These are phyloP conservation scores for Leavenworthia alabamica DNA, from an alignment of 345 rosid species.

Conservation along the genomic window DNA sequence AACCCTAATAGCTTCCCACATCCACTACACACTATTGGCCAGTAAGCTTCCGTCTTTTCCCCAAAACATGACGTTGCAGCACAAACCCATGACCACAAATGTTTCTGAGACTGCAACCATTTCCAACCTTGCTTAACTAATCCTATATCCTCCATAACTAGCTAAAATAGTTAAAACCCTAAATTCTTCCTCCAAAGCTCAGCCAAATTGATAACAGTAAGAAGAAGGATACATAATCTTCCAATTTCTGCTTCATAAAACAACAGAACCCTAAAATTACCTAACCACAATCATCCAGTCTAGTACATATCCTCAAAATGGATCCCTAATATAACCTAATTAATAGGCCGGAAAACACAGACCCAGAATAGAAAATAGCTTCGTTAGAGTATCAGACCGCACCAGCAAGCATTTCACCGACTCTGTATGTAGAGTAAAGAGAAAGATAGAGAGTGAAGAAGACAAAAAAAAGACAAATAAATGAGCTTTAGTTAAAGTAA, in stretches of 20 bases:
- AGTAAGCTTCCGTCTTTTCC: conserved; percentile 52
- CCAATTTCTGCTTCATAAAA: background rate
- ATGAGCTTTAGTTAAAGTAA: conserved; percentile 19
- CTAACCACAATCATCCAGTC: background rate
- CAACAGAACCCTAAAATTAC: conserved; percentile 20
- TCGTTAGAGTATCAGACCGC: background rate
- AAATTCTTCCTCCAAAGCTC: background rate
- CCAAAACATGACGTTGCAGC: conserved; percentile 35
- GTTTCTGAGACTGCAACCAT: conserved; percentile 74
- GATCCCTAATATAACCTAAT: background rate
- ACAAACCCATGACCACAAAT: conserved; percentile 38
- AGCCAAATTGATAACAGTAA: background rate
- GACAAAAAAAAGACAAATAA: conserved; percentile 7
- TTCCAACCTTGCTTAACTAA: conserved; percentile 71
- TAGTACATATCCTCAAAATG: background rate
- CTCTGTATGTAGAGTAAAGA: conserved; percentile 2
- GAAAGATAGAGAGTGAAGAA: conserved; percentile 12
- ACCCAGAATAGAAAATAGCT: conserved; percentile 10
- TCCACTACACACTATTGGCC: conserved; percentile 78
- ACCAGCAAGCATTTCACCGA: conserved; percentile 18
- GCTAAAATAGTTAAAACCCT: background rate
- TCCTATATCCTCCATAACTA: conserved; percentile 78
- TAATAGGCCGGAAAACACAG: background rate
- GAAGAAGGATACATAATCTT: background rate
- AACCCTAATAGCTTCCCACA: conserved; percentile 43